A percentile compares a stretch with the other conserved stretches of the same genome.
These are phyloP conservation scores for Cladosporium sp. DNA, from an alignment of 2,329 filamentous ascomycete species.

Conservation along the genomic window DNA sequence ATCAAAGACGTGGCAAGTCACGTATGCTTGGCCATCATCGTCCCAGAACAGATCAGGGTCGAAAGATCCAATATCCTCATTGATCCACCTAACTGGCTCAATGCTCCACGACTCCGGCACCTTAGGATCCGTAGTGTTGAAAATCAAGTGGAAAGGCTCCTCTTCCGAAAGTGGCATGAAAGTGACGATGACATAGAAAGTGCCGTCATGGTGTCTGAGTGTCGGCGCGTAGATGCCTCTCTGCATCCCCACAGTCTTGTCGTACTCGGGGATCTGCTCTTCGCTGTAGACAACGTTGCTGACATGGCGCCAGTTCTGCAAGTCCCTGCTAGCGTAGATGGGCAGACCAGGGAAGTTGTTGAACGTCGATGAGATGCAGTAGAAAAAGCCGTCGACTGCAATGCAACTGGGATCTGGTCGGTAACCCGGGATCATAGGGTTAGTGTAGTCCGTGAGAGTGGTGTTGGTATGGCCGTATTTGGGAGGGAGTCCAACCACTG, in stretches of 20 bases:
- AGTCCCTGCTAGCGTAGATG: slow-evolving; percentile 46
- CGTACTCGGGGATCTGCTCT: slow-evolving; percentile 43
- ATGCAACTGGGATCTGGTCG: slow-evolving; percentile 51
- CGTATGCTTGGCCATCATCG: slow-evolving; percentile 56
- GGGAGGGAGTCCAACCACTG: neutral
- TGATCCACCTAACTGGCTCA: slow-evolving; percentile 46
- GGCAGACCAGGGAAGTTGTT: slow-evolving; percentile 48
- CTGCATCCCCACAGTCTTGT: slow-evolving; percentile 38
- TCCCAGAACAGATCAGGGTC: slow-evolving; percentile 53
- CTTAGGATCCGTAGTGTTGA: slow-evolving; percentile 46
- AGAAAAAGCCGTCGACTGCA: slow-evolving; percentile 43
- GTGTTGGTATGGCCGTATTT: slow-evolving; percentile 8
- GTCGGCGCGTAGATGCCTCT: slow-evolving; percentile 46
- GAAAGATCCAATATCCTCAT: slow-evolving; percentile 27
- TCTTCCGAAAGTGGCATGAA: slow-evolving; percentile 10
- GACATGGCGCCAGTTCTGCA: slow-evolving; percentile 46
- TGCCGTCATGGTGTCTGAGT: slow-evolving; percentile 42
- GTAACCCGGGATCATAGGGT: slow-evolving; percentile 52
- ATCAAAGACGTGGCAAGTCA: slow-evolving; percentile 41
- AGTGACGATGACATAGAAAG: slow-evolving; percentile 39
- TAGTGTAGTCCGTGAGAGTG: slow-evolving; percentile 36
- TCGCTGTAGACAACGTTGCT: slow-evolving; percentile 41
- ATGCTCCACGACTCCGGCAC: slow-evolving; percentile 28
- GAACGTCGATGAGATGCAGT: slow-evolving; percentile 48
- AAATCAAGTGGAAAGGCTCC: slow-evolving; percentile 43